Base-by-base conservation (phyloP, 2,329 filamentous ascomycete genomes). In the Cercospora janseana region DNA sequence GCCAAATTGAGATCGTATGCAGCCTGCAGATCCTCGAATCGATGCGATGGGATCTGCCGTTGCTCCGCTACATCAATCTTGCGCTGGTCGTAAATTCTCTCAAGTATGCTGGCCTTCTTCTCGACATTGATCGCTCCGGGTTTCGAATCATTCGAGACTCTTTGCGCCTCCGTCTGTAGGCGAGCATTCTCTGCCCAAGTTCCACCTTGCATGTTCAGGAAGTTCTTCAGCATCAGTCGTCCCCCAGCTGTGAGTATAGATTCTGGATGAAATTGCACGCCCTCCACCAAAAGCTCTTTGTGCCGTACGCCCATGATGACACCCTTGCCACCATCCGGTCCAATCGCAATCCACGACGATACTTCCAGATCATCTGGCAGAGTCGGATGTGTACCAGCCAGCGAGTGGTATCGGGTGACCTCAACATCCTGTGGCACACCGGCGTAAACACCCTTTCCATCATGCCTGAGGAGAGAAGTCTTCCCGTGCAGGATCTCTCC, bases 401-500 rank as follows among this genome's bases (percentile, higher is more conserved):
- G 81, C 3, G 94, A 98, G 71, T 98, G 93, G 66, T 98, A 98
- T 57, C 93, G 80, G 12, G 93, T 98, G 15, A 98, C 91, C 0
- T 88, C 87, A 15, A 98, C 78, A 26, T 83, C 81, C 65, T 94
- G 86, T 3, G 84, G 74, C 49, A 98, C 76, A n/a, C 83, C 83
- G 34, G 82, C 79, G 67, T 96, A 98, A 6, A 95, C 86, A n/a
- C 93, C 94, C 69, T 90, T 94, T 44, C 79, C 79, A 68, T 98
- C 93, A 70, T 98, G 93, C 31, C 82, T 81, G 64, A 98, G 76
- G 43, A 87, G 85, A 2, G 92, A 97, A 5, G 93, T 98, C 75
- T 98, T 98, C 62, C 93, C 93, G 66, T 98, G 93, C 47, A 98
- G 76, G 65, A 96, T 96, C 73, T 98, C 93, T 20, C 93, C 93